phyloP scores from a whole-genome alignment of 1,284 basidiomycete genomes.

The Austroboletus niveus region DNA sequence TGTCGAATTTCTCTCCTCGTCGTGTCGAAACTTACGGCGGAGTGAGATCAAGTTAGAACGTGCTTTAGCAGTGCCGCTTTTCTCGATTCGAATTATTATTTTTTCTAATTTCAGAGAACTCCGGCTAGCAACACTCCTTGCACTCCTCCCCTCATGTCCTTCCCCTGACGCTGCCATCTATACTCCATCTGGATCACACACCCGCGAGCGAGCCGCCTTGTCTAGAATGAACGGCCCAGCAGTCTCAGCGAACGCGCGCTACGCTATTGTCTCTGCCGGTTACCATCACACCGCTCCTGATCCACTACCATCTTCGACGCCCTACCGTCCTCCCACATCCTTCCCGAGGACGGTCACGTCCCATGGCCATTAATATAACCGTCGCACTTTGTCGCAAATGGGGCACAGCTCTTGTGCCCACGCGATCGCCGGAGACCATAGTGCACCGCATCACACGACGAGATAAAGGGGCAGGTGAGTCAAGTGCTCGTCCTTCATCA shows the following conservation, averaged over 20 bases:
- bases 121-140: conserved; percentile 32
- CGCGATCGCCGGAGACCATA: conserved; percentile 24
- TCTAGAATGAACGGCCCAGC: conserved; percentile 1
- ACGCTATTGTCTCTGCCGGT: not conserved
- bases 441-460: not conserved
- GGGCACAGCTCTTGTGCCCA: conserved; percentile 17
- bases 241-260: conserved; percentile 1
- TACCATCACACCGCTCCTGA: conserved; percentile 11
- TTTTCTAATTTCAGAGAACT: conserved; percentile 31
- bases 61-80: conserved; percentile 12
- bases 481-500: not conserved
- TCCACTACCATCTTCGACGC: conserved; percentile 3
- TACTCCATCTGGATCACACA: conserved; percentile 8
- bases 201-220: not conserved
- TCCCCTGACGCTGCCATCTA: conserved; percentile 4
- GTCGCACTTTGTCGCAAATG: conserved; percentile 14
- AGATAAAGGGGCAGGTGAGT: conserved; percentile 11
- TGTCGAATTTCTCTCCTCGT: not conserved
- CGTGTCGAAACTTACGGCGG: not conserved
- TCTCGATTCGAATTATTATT: conserved; percentile 32
- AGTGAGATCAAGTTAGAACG: conserved; percentile 2
- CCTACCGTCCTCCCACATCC: conserved; percentile 1
- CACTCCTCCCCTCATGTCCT: conserved; percentile 28
- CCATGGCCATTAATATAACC: conserved; percentile 26
- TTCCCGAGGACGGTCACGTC: conserved; percentile 2